These are phyloP conservation scores for Xylariaceae sp. DNA, from an alignment of 2,329 filamentous ascomycete genomes.

Conservation along the genomic window DNA sequence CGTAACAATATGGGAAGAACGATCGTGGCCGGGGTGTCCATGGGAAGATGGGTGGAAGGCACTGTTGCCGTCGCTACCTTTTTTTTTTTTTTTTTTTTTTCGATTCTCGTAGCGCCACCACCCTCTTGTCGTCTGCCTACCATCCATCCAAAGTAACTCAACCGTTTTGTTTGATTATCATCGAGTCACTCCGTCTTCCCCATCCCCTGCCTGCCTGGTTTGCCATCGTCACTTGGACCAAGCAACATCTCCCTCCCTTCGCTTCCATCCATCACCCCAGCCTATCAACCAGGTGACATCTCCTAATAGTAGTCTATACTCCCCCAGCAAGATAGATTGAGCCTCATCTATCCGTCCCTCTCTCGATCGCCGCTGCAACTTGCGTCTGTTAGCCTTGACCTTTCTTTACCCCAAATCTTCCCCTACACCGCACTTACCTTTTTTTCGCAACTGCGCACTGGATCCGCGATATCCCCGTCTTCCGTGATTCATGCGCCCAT, in stretches of 20 bases:
- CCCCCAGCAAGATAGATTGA: too few relatives aligned
- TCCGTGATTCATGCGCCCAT: conserved; percentile 24
- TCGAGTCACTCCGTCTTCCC: too few relatives aligned
- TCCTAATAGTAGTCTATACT: conserved; percentile 13
- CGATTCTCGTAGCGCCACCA: neutral
- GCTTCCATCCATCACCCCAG: neutral
- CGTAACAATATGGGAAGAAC: too few relatives aligned
- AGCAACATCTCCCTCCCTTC: neutral
- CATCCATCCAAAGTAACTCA: neutral
- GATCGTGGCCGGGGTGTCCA: too few relatives aligned
- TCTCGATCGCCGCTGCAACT: conserved; percentile 1
- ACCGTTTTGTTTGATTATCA: too few relatives aligned
- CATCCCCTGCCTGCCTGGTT: too few relatives aligned
- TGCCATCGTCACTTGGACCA: neutral
- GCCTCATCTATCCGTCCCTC: conserved; percentile 1
- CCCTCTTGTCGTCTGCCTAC: neutral
- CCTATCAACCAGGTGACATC: conserved; percentile 2
- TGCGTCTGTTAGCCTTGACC: neutral
- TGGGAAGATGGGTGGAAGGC: neutral
- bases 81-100: neutral
- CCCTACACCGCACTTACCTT: conserved; percentile 18
- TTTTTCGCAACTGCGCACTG: conserved; percentile 14
- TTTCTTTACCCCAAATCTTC: conserved; percentile 3
- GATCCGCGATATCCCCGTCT: conserved; percentile 18
- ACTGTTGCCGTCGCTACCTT: neutral